phyloP scores from a whole-genome alignment of 2,329 filamentous ascomycete genomes.

The Rhinocladiella mackenziei region DNA sequence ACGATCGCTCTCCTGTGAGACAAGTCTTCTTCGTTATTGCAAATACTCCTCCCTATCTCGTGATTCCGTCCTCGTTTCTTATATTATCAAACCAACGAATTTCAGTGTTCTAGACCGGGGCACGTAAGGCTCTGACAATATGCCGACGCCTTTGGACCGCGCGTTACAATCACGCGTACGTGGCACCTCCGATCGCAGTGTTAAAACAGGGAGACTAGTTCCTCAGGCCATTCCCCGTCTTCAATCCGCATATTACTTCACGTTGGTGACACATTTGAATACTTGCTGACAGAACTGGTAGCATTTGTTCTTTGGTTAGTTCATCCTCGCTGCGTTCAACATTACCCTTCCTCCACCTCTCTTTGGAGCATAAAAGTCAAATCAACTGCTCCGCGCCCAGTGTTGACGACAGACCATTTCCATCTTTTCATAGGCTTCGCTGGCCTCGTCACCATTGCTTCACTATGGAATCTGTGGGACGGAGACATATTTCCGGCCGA shows the following conservation, averaged over 20 bases:
- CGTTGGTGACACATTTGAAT: not conserved
- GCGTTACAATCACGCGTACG: slow-evolving; percentile 66
- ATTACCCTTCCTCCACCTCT: not conserved
- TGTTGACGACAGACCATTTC: slow-evolving; percentile 6
- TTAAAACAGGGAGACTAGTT: slow-evolving; percentile 1
- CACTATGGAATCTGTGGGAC: slow-evolving; percentile 81
- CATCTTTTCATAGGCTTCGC: slow-evolving; percentile 61
- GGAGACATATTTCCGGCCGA: slow-evolving; percentile 74
- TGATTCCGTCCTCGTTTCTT: not conserved
- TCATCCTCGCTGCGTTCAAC: slow-evolving; percentile 2
- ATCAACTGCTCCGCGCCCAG: not conserved
- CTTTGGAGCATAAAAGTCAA: not conserved
- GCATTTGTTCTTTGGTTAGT: slow-evolving; percentile 62
- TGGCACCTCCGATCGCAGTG: slow-evolving; percentile 13
- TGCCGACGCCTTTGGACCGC: slow-evolving; percentile 67
- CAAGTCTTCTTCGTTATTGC: too few relatives aligned
- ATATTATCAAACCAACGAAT: not conserved
- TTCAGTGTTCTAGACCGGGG: too few relatives aligned
- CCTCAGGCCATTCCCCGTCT: too few relatives aligned
- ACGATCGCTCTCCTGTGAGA: too few relatives aligned
- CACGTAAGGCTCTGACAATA: too few relatives aligned
- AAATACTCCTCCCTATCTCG: too few relatives aligned
- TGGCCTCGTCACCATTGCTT: slow-evolving; percentile 74
- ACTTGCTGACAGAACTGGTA: not conserved
- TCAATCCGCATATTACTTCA: not conserved